Evolutionary conservation across 2,329 filamentous ascomycete genomes (phyloP).

Genomic region (Alternaria sp.): DNA sequence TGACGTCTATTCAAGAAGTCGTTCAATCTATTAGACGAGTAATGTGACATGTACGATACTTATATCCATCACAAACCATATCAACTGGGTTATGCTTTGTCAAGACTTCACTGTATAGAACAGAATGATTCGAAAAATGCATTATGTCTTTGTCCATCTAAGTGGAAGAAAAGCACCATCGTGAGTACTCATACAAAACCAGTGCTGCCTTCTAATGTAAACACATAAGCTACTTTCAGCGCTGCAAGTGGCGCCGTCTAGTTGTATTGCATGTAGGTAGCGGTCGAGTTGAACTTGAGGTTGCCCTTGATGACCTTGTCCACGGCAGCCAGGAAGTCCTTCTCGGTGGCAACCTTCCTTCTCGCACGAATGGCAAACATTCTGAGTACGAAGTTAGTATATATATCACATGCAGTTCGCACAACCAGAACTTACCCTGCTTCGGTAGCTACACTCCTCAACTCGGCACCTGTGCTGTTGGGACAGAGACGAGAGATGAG

Average conservation of each 20-base stretch:
- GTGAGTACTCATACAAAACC: constrained; percentile 6
- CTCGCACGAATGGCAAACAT: constrained; percentile 97
- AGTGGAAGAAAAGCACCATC: background rate
- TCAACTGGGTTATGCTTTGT: background rate
- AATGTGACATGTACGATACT: background rate
- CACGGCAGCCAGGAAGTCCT: constrained; percentile 96
- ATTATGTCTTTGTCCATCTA: background rate
- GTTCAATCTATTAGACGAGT: no score
- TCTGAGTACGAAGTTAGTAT: constrained; percentile 44
- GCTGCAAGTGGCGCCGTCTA: constrained; percentile 55
- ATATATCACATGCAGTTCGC: background rate
- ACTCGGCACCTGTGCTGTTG: constrained; percentile 94
- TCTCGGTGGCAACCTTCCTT: constrained; percentile 97
- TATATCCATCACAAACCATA: background rate
- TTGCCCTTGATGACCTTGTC: constrained; percentile 99
- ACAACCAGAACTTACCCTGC: constrained; percentile 58
- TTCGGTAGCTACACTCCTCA: constrained; percentile 96
- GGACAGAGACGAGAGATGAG: constrained; percentile 96
- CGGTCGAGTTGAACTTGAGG: constrained; percentile 98
- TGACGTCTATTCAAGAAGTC: no score
- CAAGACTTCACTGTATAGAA: background rate
- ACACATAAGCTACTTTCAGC: background rate
- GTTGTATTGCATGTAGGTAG: constrained; percentile 99
- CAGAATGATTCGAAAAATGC: background rate
- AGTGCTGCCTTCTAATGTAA: background rate